Conservation (phyloP, 345 rosid genomes). For the Jatropha curcas region DNA sequence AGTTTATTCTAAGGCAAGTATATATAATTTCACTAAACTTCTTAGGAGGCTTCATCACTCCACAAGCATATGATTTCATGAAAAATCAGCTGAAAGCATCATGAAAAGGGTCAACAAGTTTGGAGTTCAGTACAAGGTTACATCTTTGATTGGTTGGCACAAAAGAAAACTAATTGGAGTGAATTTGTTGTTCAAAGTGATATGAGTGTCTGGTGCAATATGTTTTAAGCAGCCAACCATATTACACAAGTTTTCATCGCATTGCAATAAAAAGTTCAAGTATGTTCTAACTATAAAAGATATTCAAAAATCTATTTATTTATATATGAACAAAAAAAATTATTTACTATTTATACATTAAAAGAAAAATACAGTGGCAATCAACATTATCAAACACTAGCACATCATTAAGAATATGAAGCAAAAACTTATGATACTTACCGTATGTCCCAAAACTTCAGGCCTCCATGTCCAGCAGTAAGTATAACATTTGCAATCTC, state of each 20-base stretch:
- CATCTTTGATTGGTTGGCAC: neutral
- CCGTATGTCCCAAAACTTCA: constrained; percentile 96
- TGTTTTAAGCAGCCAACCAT: neutral
- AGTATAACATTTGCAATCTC: constrained; percentile 64
- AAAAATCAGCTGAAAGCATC: neutral
- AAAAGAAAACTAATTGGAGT: neutral
- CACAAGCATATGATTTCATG: neutral
- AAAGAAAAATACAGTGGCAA: neutral
- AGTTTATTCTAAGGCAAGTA: no score
- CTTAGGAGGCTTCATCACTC: neutral
- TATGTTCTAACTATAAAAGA: neutral
- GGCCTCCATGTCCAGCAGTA: constrained; percentile 83
- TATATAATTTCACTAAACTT: neutral
- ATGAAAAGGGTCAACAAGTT: neutral
- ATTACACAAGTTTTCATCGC: neutral
- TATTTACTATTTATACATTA: neutral
- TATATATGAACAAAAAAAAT: constrained; percentile 9
- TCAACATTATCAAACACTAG: neutral
- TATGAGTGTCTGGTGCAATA: neutral
- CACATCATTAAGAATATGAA: constrained; percentile 10
- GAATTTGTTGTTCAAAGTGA: neutral
- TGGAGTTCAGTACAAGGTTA: neutral
- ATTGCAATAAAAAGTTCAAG: neutral
- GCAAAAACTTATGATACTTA: constrained; percentile 27
- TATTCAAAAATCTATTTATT: neutral